Evolutionary conservation across 106 monocot species (phyloP).

Genomic region (Dendrobium officinale): DNA sequence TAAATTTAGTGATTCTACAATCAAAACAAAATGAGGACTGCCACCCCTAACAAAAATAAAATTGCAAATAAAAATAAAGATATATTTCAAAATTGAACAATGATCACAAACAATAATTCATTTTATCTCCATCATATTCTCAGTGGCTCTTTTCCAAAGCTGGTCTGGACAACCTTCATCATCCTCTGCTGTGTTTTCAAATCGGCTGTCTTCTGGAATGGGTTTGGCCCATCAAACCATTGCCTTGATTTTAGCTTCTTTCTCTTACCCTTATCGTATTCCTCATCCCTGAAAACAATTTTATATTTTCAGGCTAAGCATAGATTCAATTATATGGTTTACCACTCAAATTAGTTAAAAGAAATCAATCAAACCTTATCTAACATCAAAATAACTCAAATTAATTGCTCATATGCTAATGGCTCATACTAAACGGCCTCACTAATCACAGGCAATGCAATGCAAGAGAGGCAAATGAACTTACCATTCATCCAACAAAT

Average conservation of each 20-base stretch:
- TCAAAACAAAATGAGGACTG: too few relatives aligned
- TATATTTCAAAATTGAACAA: not conserved
- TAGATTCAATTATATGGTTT: not conserved
- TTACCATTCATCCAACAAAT: constrained; percentile 84
- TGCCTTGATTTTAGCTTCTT: constrained; percentile 54
- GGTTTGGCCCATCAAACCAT: constrained; percentile 41
- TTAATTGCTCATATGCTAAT: too few relatives aligned
- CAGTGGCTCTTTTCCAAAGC: not conserved
- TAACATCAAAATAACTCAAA: too few relatives aligned
- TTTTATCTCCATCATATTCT: not conserved
- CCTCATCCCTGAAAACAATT: constrained; percentile 55
- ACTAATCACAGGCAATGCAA: not conserved
- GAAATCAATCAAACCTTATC: too few relatives aligned
- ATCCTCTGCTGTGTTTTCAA: constrained; percentile 29
- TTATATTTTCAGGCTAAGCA: not conserved
- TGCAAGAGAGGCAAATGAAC: not conserved
- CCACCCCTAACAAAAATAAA: too few relatives aligned
- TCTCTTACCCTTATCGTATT: constrained; percentile 72
- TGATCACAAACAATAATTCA: not conserved
- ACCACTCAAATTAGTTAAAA: too few relatives aligned
- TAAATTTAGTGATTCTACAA: too few relatives aligned
- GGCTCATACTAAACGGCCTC: not conserved
- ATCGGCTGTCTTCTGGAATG: constrained; percentile 57
- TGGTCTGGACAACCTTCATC: not conserved
- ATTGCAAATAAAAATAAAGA: not conserved